Conservation (phyloP, 257 asterid species). For the Marsdenia floribunda region DNA sequence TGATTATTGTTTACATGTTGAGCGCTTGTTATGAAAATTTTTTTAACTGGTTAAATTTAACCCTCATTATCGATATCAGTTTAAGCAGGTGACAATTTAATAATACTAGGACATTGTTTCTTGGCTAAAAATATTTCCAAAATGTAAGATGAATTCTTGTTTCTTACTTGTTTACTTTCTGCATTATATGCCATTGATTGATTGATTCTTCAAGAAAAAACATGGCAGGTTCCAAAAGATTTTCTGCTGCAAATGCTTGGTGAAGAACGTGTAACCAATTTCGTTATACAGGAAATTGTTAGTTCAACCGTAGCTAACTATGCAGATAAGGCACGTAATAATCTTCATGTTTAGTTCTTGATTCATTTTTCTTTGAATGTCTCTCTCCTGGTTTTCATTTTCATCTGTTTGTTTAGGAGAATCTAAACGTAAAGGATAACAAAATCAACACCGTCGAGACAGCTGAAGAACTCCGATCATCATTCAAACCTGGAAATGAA, state of each 20-base stretch:
- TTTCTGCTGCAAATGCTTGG: constrained; percentile 71
- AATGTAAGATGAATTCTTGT: background rate
- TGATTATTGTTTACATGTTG: too few species aligned
- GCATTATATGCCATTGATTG: background rate
- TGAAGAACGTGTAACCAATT: constrained; percentile 62
- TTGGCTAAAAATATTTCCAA: background rate
- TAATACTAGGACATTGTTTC: background rate
- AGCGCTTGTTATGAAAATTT: too few species aligned
- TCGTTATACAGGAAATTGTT: constrained; percentile 66
- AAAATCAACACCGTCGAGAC: constrained; percentile 61
- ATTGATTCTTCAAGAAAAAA: constrained; percentile 2
- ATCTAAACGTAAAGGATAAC: constrained; percentile 60
- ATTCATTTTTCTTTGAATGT: background rate
- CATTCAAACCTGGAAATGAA: constrained; percentile 54
- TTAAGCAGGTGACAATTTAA: too few species aligned
- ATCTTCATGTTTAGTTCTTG: background rate
- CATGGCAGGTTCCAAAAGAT: constrained; percentile 62
- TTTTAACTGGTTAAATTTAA: too few species aligned
- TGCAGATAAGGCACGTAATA: constrained; percentile 54
- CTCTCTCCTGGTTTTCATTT: constrained; percentile 11
- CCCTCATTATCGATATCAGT: too few species aligned
- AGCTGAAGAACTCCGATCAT: constrained; percentile 59
- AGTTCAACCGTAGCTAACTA: constrained; percentile 59
- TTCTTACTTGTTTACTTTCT: background rate
- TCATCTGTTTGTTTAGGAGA: constrained; percentile 41